phyloP scores from a whole-genome alignment of 352 stramenopile species.

The Pythium plurisporium region DNA sequence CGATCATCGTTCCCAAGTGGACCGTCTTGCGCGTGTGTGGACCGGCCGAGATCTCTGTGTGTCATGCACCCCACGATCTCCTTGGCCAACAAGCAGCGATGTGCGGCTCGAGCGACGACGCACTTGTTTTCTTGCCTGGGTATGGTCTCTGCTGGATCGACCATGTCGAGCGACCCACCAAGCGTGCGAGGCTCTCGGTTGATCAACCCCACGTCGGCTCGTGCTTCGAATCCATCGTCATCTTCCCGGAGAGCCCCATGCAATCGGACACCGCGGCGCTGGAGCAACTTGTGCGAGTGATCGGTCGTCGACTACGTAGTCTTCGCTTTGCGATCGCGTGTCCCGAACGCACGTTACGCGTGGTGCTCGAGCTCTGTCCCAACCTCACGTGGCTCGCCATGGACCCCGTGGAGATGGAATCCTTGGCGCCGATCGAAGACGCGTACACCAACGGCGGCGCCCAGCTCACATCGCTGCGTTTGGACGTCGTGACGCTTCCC shows the following conservation, averaged over 20 bases:
- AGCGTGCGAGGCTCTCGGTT: neutral
- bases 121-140: neutral
- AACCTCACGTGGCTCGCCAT: slow-evolving; percentile 1
- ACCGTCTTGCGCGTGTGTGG: too few relatives aligned
- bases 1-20: too few relatives aligned
- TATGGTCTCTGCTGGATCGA: neutral
- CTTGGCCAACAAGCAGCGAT: neutral
- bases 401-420: neutral
- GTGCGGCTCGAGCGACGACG: neutral
- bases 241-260: neutral
- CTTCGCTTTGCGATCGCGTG: neutral
- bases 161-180: neutral
- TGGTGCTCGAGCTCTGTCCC: neutral
- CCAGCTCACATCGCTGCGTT: neutral
- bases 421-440: neutral
- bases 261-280: neutral
- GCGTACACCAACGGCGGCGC: neutral
- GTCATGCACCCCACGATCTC: neutral
- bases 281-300: neutral
- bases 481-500: neutral
- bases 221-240: neutral
- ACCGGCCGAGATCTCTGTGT: too few relatives aligned
- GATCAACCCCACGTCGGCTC: neutral
- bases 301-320: neutral
- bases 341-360: neutral